These are phyloP conservation scores for Prunus davidiana DNA, from an alignment of 306 rosid species.

Conservation along the genomic window DNA sequence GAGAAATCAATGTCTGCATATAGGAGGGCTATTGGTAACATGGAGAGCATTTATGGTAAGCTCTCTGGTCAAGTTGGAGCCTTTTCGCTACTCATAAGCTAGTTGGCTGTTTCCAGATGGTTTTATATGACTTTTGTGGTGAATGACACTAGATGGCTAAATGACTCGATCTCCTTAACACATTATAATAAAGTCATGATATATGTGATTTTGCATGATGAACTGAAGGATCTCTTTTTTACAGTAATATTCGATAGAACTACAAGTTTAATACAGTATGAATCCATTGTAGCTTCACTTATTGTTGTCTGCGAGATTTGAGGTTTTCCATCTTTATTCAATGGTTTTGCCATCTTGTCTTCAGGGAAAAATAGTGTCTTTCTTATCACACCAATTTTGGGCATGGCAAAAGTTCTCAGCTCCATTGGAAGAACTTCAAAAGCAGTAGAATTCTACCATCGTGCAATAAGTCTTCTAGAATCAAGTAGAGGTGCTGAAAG, in stretches of 20 bases:
- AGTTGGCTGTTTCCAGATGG: background rate
- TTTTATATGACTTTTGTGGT: background rate
- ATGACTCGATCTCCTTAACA: background rate
- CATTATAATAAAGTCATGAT: background rate
- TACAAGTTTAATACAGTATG: background rate
- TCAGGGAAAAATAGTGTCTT: constrained; percentile 56
- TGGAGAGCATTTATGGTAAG: constrained; percentile 65
- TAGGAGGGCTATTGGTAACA: constrained; percentile 66
- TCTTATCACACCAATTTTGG: constrained; percentile 72
- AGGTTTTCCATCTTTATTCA: background rate
- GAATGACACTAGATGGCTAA: background rate
- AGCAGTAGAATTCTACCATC: constrained; percentile 60
- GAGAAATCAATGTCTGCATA: constrained; percentile 55
- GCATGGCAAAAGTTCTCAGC: constrained; percentile 70
- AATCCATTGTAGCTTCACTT: background rate
- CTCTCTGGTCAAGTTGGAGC: background rate
- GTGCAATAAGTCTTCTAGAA: constrained; percentile 57
- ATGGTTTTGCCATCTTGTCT: constrained; percentile 18
- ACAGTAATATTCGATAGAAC: background rate
- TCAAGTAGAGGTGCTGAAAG: constrained; percentile 64
- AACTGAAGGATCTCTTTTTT: background rate
- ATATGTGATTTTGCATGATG: background rate
- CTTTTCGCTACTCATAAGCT: background rate
- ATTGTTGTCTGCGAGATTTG: background rate
- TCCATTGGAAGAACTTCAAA: constrained; percentile 57